Evolutionary conservation across 306 rosid genomes (phyloP), one percentile per base, ranked within the genome.

Genomic region (Cicer judaicum): DNA sequence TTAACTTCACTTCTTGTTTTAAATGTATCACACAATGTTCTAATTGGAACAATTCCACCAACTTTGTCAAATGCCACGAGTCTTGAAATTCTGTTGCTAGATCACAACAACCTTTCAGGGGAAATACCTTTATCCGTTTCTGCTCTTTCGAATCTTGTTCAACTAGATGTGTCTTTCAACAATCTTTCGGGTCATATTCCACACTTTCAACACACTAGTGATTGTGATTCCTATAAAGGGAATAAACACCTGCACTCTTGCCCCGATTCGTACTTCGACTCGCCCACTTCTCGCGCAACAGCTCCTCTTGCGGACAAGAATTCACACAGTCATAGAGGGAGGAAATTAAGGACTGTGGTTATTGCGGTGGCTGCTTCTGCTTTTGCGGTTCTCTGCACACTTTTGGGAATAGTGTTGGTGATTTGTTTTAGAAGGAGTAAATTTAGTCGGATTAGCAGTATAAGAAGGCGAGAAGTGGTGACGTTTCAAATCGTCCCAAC

Each of bases 111-210:
- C 43, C 84, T 86, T 53, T 64, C 11, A 14, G 87, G 89, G 70
- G 85, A 78, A 57, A 78, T 86, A 66, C 85, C 89, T 75, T 63
- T 44, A 4, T 62, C 66, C 6, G 73, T 86, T 73, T 81, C 87
- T 19, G 36, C 83, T 13, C 78, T 86, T 52, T 18, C 84, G 65
- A 56, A 64, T 54, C 87, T 86, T 54, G 76, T 53, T 43, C 72
- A 78, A n/a, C 74, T 86, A 42, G 82, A 83, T 78, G 85, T 86
- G 48, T 83, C 89, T 67, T 86, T 74, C 78, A 86, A 86, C 66
- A 86, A 86, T 47, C 87, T 86, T 62, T 86, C 89, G 10, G 89
- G 89, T 75, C 85, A 78, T 75, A 86, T 86, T 75, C 89, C 89
- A 15, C 78, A 39, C 72, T 82, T 86, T 67, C 78, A 71, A 77